Conservation (phyloP, 208 protist genomes). For the Vickermania spadyakhi region DNA sequence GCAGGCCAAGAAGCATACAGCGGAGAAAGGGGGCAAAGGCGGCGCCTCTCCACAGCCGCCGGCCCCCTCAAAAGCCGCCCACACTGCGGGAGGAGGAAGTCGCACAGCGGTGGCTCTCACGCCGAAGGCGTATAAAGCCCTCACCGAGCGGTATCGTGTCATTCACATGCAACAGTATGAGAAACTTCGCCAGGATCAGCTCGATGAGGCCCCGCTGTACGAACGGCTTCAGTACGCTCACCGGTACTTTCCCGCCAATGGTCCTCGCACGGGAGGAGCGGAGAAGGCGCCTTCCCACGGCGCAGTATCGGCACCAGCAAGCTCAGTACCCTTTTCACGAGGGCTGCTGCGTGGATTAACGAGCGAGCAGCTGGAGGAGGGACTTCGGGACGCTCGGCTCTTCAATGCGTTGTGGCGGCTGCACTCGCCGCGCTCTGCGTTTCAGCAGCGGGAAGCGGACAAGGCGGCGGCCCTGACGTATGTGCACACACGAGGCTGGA, state of each 20-base stretch:
- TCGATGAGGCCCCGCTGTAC: constrained; percentile 61
- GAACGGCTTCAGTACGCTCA: constrained; percentile 60
- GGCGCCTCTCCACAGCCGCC: background rate
- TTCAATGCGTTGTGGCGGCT: constrained; percentile 71
- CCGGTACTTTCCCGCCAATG: too few relatives aligned
- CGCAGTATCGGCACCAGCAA: background rate
- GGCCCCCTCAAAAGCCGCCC: background rate
- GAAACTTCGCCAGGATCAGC: constrained; percentile 48
- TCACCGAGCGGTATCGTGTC: constrained; percentile 54
- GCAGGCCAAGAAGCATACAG: background rate
- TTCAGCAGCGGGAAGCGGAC: constrained; percentile 23
- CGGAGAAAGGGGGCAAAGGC: background rate
- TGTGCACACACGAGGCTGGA: constrained; percentile 73
- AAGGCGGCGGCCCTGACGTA: constrained; percentile 60
- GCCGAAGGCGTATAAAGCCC: constrained; percentile 47
- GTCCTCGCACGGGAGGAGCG: too few relatives aligned
- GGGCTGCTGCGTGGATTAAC: constrained; percentile 52
- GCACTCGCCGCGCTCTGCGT: constrained; percentile 51
- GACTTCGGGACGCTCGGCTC: constrained; percentile 62
- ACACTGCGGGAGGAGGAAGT: background rate
- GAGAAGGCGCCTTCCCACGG: background rate
- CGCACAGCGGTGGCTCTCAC: background rate
- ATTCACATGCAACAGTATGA: constrained; percentile 74
- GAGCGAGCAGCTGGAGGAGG: constrained; percentile 59
- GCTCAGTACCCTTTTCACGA: constrained; percentile 3